These are phyloP conservation scores for Cinnamomum micranthum DNA, from an alignment of 164 flowering plant genomes.

Conservation along the genomic window DNA sequence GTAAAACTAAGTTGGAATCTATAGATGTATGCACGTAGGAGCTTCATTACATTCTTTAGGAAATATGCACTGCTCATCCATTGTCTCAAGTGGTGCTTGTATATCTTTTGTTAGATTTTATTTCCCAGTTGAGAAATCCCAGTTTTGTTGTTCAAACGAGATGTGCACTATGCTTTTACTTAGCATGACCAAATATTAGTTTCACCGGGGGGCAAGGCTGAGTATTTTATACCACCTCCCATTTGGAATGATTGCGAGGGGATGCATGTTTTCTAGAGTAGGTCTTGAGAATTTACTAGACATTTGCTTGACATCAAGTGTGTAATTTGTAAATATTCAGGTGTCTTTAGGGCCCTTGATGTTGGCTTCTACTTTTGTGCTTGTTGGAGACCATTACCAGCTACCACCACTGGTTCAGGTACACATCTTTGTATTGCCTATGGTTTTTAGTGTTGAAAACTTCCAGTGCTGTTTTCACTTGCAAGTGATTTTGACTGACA, in stretches of 20 bases:
- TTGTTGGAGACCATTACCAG: conserved; percentile 99
- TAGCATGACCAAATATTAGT: not conserved
- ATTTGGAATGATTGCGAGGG: not conserved
- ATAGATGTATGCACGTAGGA: no score
- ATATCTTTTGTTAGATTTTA: no score
- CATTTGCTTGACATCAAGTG: not conserved
- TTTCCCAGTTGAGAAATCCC: no score
- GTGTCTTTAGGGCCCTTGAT: conserved; percentile 94
- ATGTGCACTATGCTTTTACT: not conserved
- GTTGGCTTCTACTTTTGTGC: conserved; percentile 91
- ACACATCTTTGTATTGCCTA: not conserved
- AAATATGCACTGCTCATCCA: no score
- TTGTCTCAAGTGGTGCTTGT: no score
- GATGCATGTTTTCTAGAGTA: not conserved
- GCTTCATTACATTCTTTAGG: no score
- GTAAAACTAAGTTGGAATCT: no score
- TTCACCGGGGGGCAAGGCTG: not conserved
- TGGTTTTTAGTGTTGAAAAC: conserved; percentile 4
- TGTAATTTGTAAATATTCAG: conserved; percentile 26
- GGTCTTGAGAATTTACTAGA: not conserved
- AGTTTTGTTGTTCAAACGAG: no score
- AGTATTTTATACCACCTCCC: not conserved
- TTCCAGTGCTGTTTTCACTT: not conserved
- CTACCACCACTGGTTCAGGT: conserved; percentile 97
- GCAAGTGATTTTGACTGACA: not conserved